Conservation (phyloP, 1,284 basidiomycete genomes). For the Rhodotorula sp. region DNA sequence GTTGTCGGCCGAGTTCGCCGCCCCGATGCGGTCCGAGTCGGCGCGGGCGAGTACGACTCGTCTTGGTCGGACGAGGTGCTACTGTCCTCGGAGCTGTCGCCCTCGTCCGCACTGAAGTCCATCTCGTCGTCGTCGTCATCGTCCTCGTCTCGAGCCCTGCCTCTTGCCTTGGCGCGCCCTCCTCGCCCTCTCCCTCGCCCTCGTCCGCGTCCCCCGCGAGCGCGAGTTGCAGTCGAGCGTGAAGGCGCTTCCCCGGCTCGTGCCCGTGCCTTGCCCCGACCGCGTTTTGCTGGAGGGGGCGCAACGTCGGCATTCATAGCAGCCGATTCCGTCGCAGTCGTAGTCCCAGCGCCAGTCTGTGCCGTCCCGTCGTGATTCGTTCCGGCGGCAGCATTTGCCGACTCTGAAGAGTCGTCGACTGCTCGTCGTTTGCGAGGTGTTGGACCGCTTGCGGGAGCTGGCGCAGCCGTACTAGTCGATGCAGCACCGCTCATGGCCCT, state of each 20-base stretch:
- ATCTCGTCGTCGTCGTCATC: constrained; percentile 1
- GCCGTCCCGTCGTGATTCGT: too few species aligned
- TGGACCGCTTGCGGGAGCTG: too few species aligned
- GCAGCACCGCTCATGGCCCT: too few species aligned
- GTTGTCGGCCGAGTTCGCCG: not conserved
- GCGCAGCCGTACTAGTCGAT: not conserved
- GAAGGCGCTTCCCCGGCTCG: not conserved
- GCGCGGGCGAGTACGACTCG: not conserved
- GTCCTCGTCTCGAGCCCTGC: not conserved
- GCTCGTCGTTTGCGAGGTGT: too few species aligned
- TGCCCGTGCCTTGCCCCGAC: not conserved
- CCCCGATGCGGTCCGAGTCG: not conserved
- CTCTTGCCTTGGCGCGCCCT: not conserved
- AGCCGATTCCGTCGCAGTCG: too few species aligned
- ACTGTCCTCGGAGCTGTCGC: not conserved
- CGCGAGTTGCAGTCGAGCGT: not conserved
- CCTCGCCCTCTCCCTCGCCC: not conserved
- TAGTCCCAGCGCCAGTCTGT: too few species aligned
- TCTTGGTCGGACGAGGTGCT: not conserved
- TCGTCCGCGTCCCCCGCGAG: not conserved
- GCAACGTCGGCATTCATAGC: too few species aligned
- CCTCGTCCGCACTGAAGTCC: not conserved
- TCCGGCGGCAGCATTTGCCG: too few species aligned
- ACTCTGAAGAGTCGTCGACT: too few species aligned
- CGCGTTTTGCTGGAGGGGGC: not conserved